A percentile compares a stretch with the other conserved stretches of the same genome.
Conservation (phyloP, 1,284 basidiomycete genomes). For the Rhodotorula sp. region DNA sequence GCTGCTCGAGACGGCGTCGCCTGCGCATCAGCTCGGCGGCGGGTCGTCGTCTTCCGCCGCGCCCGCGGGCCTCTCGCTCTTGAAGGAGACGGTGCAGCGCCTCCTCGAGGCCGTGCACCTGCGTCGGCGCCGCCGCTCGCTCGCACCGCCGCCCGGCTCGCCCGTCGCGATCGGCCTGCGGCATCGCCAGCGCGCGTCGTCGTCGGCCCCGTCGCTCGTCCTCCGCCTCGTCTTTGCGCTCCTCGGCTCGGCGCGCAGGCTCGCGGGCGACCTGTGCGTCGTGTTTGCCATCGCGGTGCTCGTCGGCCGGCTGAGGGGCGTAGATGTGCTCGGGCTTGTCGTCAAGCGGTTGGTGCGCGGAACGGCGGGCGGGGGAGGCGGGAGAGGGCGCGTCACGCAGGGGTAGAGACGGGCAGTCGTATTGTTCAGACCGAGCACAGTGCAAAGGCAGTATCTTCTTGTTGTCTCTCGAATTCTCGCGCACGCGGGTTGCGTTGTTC, state of each 20-base stretch:
- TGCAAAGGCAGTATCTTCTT: too few relatives aligned
- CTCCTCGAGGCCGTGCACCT: not conserved
- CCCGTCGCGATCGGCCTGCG: not conserved
- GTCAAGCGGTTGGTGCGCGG: constrained; percentile 3
- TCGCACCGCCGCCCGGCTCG: too few relatives aligned
- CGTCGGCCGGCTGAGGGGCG: constrained; percentile 14
- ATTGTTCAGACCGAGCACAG: not conserved
- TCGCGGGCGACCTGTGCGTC: constrained; percentile 8
- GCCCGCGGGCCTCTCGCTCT: not conserved
- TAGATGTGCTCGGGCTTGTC: constrained; percentile 4
- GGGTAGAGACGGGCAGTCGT: too few relatives aligned
- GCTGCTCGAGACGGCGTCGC: constrained; percentile 60
- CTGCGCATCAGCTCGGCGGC: constrained; percentile 21
- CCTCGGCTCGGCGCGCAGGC: not conserved
- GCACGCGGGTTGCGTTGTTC: not conserved
- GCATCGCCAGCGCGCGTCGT: not conserved
- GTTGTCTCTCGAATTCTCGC: too few relatives aligned
- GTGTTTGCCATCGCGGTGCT: not conserved
- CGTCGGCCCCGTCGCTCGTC: not conserved
- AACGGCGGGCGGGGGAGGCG: not conserved
- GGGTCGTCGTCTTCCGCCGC: not conserved
- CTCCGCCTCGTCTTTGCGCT: not conserved
- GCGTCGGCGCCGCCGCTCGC: not conserved
- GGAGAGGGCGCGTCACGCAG: not conserved
- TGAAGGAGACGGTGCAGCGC: not conserved